These are phyloP conservation scores for Nicotiana sylvestris DNA, from an alignment of 257 asterid genomes.

Conservation along the genomic window DNA sequence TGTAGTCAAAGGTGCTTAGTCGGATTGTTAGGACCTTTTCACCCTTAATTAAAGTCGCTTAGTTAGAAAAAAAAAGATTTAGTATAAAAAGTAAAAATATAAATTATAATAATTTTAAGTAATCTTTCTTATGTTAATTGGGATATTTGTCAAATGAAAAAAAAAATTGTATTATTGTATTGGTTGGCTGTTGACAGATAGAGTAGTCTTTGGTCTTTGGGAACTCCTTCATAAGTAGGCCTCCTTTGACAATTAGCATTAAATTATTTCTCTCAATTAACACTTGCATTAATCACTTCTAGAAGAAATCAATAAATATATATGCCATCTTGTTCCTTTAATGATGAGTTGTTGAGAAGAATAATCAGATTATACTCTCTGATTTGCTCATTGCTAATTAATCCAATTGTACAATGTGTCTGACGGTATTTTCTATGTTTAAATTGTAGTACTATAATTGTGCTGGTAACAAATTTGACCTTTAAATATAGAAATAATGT, in stretches of 20 bases:
- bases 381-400: background rate
- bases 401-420: background rate
- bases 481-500: background rate
- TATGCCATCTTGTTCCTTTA: background rate
- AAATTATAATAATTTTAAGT: background rate
- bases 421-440: background rate
- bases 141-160: background rate
- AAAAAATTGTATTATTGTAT: background rate
- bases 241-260: background rate
- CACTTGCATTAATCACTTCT: conserved; percentile 9
- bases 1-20: too few species aligned
- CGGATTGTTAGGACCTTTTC: too few species aligned
- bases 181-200: conserved; percentile 8
- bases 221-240: conserved; percentile 5
- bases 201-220: background rate
- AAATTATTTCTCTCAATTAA: background rate
- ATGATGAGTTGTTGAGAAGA: background rate
- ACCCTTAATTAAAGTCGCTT: too few species aligned
- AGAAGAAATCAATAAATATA: conserved; percentile 2
- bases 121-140: background rate
- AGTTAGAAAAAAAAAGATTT: too few species aligned
- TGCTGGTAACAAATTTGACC: background rate
- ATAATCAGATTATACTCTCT: background rate
- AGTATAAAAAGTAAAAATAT: too few species aligned
- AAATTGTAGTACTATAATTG: background rate